A percentile compares a stretch with the other conserved stretches of the same genome.
Evolutionary conservation across 768 basidiomycete genomes (phyloP).

Genomic region (Sistotremastrum niveocremeum): DNA sequence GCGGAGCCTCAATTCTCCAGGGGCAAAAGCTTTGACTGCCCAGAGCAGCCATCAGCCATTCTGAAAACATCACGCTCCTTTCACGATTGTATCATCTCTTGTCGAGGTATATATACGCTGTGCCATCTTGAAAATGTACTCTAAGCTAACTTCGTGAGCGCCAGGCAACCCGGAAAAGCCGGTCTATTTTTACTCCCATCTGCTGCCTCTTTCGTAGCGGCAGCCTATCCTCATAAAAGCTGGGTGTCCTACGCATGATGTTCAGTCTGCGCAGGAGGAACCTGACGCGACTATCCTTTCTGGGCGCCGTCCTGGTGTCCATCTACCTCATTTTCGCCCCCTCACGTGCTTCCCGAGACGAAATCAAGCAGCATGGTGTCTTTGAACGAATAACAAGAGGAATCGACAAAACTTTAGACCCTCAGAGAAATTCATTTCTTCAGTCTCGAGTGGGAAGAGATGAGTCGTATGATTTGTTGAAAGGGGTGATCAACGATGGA

Average conservation of each 20-base stretch:
- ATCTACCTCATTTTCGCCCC: constrained; percentile 11
- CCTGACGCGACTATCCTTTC: constrained; percentile 11
- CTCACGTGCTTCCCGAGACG: constrained; percentile 15
- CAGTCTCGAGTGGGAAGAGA: constrained; percentile 85
- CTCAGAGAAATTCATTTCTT: constrained; percentile 76
- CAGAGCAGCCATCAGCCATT: too few relatives aligned
- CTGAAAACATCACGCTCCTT: too few relatives aligned
- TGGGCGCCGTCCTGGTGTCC: constrained; percentile 11
- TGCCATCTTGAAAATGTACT: too few relatives aligned
- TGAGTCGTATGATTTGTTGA: constrained; percentile 67
- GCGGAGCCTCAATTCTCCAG: too few relatives aligned
- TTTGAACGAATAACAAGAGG: constrained; percentile 49
- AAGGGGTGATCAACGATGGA: constrained; percentile 61
- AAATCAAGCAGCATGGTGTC: constrained; percentile 46
- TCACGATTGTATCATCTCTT: too few relatives aligned
- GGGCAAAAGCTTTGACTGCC: too few relatives aligned
- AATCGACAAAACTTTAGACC: constrained; percentile 70
- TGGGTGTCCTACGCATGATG: constrained; percentile 12
- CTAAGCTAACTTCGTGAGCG: too few relatives aligned
- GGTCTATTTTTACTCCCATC: too few relatives aligned
- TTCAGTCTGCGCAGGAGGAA: constrained; percentile 17
- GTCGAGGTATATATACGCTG: too few relatives aligned
- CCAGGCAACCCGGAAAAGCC: too few relatives aligned
- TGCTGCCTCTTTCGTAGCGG: too few relatives aligned
- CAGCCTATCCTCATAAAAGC: too few relatives aligned